Base-by-base conservation (phyloP, 257 asterid species). In the Primulina eburnea region DNA sequence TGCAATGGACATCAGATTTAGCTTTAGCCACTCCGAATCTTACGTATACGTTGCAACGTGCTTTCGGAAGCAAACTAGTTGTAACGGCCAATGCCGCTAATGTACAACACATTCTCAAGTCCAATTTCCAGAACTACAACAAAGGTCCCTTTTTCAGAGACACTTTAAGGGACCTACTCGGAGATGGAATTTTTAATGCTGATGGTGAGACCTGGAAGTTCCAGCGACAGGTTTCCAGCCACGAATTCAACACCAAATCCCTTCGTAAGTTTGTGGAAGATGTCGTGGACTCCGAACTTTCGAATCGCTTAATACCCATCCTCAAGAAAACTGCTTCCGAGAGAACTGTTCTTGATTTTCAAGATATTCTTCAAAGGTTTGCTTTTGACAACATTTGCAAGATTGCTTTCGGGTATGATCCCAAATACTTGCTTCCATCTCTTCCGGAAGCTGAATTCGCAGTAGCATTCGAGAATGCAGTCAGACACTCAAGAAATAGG, bases 161-260 rank as follows among this genome's bases (percentile, higher is more conserved):
- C 4, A 30, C 24, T 10, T 16, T 69, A 3, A 7, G 2, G 1
- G 79, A 75, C 21, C 64, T 75, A 0, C 43, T 75, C 5, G 69
- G 79, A 8, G 61, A 69, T n/a, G 79, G 56, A 7, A 50, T 50
- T 50, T 16, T 50, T 1, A 50, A 16, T 16, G 56, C 20, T 16
- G 56, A 50, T 35, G 79, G 75, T 1, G 65, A 69, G 8, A 62
- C 10, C 38, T 75, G 79, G 79, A 75, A 69, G 75, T 75, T 63
- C 26, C 79, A 75, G 58, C 64, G 79, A 40, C 75, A 75, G 6
- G 61, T 75, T 16, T 35, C 75, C 0, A 69, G 67, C 47, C 67
- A 75, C 12, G 71, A 62, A 47, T 75, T 69, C 35, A 75, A 62
- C 62, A 69, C 71, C 10, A 75, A 16, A 24, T 75, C 71, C 26